A percentile compares a stretch with the other conserved stretches of the same genome.
Evolutionary conservation across 495 filamentous ascomycete genomes (phyloP).

Genomic region (Neurospora terricola): DNA sequence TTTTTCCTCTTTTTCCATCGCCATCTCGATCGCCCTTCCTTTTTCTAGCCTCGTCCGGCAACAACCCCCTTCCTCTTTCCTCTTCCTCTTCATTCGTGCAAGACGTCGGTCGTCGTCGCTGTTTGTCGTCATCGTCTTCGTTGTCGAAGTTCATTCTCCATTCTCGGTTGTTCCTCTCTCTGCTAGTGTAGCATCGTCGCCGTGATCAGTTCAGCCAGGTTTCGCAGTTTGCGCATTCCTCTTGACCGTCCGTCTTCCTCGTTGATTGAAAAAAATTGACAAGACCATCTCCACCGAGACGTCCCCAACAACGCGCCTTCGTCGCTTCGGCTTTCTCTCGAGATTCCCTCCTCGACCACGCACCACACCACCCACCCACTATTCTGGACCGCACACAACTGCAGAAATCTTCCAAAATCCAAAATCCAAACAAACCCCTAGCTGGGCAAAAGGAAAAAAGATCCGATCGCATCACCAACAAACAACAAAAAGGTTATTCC

Average conservation of each 20-base stretch:
- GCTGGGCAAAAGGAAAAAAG: constrained; percentile 5
- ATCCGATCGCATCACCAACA: constrained; percentile 13
- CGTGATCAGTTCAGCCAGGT: not conserved
- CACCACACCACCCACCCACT: not conserved
- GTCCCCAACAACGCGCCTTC: constrained; percentile 1
- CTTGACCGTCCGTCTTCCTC: constrained; percentile 17
- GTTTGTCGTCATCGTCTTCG: constrained; percentile 18
- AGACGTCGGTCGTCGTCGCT: constrained; percentile 18
- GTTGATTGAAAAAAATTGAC: constrained; percentile 12
- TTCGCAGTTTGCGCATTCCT: not conserved
- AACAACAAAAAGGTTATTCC: constrained; percentile 3
- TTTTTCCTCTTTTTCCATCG: constrained; percentile 22
- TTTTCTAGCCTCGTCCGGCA: constrained; percentile 15
- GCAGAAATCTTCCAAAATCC: constrained; percentile 7
- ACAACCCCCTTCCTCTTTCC: constrained; percentile 13
- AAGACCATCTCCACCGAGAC: not conserved
- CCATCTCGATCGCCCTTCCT: constrained; percentile 33
- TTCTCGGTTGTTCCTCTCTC: not conserved
- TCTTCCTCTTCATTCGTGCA: constrained; percentile 33
- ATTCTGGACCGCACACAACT: constrained; percentile 19
- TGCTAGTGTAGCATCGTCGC: not conserved
- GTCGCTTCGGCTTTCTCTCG: constrained; percentile 1
- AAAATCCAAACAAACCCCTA: not conserved
- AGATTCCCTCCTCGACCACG: not conserved
- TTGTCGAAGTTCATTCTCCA: constrained; percentile 1